These are phyloP conservation scores for Boletus pseudo-olivaceus DNA, from an alignment of 768 basidiomycete species.

Conservation along the genomic window DNA sequence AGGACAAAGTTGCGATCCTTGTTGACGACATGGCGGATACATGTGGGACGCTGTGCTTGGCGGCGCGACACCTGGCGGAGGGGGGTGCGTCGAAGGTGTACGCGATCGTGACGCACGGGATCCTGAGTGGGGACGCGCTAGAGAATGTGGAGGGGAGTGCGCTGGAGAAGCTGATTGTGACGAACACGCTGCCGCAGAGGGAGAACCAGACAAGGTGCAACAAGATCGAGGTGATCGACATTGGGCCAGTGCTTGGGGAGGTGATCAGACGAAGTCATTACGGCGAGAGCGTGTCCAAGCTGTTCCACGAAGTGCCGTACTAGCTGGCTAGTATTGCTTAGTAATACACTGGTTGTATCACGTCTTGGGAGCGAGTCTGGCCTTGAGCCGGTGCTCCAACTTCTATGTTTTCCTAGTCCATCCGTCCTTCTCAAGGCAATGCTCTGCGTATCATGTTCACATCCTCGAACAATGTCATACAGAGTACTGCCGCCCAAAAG, in stretches of 20 bases:
- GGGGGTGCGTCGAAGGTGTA: constrained; percentile 84
- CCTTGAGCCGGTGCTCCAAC: background rate
- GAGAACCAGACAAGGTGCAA: constrained; percentile 66
- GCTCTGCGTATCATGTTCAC: constrained; percentile 34
- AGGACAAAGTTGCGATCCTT: constrained; percentile 88
- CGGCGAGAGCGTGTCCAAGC: constrained; percentile 88
- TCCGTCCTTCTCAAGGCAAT: constrained; percentile 26
- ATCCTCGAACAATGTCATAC: constrained; percentile 30
- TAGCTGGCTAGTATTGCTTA: constrained; percentile 34
- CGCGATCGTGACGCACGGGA: constrained; percentile 96
- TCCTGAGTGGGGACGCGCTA: constrained; percentile 87
- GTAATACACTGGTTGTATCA: constrained; percentile 8
- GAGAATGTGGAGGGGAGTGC: constrained; percentile 65
- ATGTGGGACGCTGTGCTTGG: constrained; percentile 90
- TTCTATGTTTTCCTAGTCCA: constrained; percentile 20
- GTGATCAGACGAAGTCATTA: constrained; percentile 95
- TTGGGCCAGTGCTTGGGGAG: constrained; percentile 93
- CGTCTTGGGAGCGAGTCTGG: background rate
- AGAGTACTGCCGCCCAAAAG: constrained; percentile 26
- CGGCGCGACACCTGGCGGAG: constrained; percentile 83
- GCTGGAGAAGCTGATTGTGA: constrained; percentile 93
- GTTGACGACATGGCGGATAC: constrained; percentile 99
- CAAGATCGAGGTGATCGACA: constrained; percentile 92
- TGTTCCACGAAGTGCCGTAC: constrained; percentile 89
- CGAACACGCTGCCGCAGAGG: constrained; percentile 93